phyloP scores from a whole-genome alignment of 129 eudicot genomes.

The Apium graveolens region DNA sequence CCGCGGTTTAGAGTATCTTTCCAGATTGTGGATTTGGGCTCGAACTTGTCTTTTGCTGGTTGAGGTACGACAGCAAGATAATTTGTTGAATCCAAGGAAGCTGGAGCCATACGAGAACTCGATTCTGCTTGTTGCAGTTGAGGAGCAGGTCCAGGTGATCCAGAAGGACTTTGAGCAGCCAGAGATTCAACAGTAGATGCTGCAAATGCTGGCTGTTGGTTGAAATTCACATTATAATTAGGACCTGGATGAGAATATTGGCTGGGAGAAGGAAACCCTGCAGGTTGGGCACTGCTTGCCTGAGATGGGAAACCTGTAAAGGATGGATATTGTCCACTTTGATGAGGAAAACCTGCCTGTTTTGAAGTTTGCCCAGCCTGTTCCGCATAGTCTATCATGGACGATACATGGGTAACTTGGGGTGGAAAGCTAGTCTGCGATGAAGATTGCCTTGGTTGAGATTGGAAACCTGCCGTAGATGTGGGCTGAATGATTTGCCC shows the following conservation, averaged over 20 bases:
- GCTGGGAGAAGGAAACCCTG: slow-evolving; percentile 31
- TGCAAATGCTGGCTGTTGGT: slow-evolving; percentile 27
- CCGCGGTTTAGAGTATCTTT: slow-evolving; percentile 98
- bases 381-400: slow-evolving; percentile 22
- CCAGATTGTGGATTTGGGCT: slow-evolving; percentile 90
- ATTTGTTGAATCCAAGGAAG: slow-evolving; percentile 33
- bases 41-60: slow-evolving; percentile 64
- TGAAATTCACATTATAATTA: slow-evolving; percentile 36
- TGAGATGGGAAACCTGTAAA: slow-evolving; percentile 27
- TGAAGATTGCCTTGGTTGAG: slow-evolving; percentile 35
- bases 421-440: slow-evolving; percentile 21
- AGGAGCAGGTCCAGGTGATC: slow-evolving; percentile 19
- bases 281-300: slow-evolving; percentile 23
- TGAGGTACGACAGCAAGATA: slow-evolving; percentile 57
- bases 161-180: slow-evolving; percentile 17
- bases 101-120: slow-evolving; percentile 19
- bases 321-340: slow-evolving; percentile 27
- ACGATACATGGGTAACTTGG: slow-evolving; percentile 34
- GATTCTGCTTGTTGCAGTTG: slow-evolving; percentile 32
- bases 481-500: slow-evolving; percentile 18
- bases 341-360: slow-evolving; percentile 21
- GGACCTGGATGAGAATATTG: slow-evolving; percentile 21
- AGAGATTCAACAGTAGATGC: slow-evolving; percentile 23
- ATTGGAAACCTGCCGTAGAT: slow-evolving; percentile 16
- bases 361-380: slow-evolving; percentile 21